phyloP scores from a whole-genome alignment of 345 rosid genomes.

The Dipteronia sinensis region DNA sequence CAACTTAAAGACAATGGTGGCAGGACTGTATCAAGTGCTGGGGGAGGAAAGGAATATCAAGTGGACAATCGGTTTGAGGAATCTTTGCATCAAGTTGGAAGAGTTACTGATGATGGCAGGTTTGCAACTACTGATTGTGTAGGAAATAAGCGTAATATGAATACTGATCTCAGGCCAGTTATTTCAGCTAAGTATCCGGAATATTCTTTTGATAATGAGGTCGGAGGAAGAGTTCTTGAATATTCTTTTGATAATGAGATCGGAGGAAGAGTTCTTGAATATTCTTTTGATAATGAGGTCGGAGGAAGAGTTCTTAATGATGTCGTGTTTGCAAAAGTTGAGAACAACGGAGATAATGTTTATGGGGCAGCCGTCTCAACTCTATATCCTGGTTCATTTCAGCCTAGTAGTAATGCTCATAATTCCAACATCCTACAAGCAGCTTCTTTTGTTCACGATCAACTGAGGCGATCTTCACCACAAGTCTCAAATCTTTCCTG shows the following conservation, averaged over 20 bases:
- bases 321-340: constrained; percentile 22
- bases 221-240: constrained; percentile 20
- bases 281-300: constrained; percentile 20
- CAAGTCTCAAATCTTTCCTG: constrained; percentile 25
- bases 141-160: constrained; percentile 25
- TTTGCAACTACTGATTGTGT: not conserved
- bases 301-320: constrained; percentile 27
- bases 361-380: constrained; percentile 16
- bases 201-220: constrained; percentile 19
- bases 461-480: constrained; percentile 17
- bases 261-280: constrained; percentile 19
- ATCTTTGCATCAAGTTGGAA: constrained; percentile 11
- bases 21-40: constrained; percentile 13
- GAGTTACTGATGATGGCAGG: constrained; percentile 21
- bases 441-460: constrained; percentile 33
- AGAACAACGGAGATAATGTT: constrained; percentile 28
- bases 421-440: constrained; percentile 17
- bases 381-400: constrained; percentile 14
- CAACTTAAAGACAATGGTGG: constrained; percentile 21
- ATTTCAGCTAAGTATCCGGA: constrained; percentile 18
- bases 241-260: too few relatives aligned
- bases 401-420: constrained; percentile 21
- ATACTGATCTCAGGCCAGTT: constrained; percentile 16
- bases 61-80: not conserved
- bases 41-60: constrained; percentile 15